phyloP scores from a whole-genome alignment of 75 land plant species.

The Ceratopteris richardii region DNA sequence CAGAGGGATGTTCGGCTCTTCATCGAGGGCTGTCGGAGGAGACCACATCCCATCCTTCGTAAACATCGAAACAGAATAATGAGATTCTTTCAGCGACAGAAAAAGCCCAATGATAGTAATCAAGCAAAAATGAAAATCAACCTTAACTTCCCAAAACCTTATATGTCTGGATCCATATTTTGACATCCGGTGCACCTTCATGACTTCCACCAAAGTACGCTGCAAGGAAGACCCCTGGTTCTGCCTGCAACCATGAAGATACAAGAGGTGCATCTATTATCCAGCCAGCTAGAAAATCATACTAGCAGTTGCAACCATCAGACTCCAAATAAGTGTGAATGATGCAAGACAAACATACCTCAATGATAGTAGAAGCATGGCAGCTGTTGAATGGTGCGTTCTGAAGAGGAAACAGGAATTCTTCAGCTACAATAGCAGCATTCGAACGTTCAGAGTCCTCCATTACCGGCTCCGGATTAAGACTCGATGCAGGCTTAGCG shows the following conservation, averaged over 20 bases:
- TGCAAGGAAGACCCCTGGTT: constrained; percentile 46
- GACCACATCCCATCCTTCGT: constrained; percentile 71
- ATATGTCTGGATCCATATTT: constrained; percentile 82
- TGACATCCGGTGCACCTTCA: constrained; percentile 92
- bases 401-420: constrained; percentile 51
- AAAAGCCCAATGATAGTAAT: background rate
- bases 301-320: no score
- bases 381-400: constrained; percentile 81
- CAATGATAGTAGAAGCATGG: constrained; percentile 95
- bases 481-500: no score
- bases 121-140: background rate
- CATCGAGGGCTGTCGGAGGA: constrained; percentile 58
- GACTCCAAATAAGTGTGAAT: no score
- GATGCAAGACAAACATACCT: constrained; percentile 37
- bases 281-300: no score
- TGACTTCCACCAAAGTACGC: constrained; percentile 85
- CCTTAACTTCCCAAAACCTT: constrained; percentile 27
- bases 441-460: no score
- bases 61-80: background rate
- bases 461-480: no score
- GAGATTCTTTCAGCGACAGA: background rate
- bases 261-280: background rate
- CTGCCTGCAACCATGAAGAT: constrained; percentile 38
- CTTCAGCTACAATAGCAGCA: constrained; percentile 12
- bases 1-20: constrained; percentile 73